A percentile compares a stretch with the other conserved stretches of the same genome.
phyloP scores from a whole-genome alignment of 768 basidiomycete species.

The Lactarius pseudohatsudake region DNA sequence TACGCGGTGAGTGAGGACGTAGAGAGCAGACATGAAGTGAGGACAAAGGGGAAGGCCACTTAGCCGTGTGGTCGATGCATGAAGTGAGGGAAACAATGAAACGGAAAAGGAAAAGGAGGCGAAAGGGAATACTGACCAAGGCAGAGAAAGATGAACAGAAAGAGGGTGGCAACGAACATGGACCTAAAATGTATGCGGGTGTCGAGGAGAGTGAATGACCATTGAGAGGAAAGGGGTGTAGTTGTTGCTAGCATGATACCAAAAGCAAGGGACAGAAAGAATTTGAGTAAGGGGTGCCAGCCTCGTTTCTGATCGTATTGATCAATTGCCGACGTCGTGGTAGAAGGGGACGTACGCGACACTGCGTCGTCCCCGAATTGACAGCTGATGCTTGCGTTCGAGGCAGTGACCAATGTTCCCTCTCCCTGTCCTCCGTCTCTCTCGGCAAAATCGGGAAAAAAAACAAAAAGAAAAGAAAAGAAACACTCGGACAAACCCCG shows the following conservation, averaged over 20 bases:
- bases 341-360: conserved; percentile 18
- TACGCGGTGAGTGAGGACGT: conserved; percentile 28
- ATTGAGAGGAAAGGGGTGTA: conserved; percentile 40
- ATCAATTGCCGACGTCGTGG: conserved; percentile 21
- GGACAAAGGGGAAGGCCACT: conserved; percentile 1
- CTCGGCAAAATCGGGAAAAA: not conserved
- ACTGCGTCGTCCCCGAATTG: conserved; percentile 17
- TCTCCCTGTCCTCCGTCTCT: not conserved
- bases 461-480: not conserved
- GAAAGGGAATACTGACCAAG: conserved; percentile 54
- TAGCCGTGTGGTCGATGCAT: conserved; percentile 7
- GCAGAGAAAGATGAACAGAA: conserved; percentile 65
- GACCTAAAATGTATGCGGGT: conserved; percentile 67
- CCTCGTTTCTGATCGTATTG: conserved; percentile 13
- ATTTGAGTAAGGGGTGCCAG: conserved; percentile 8
- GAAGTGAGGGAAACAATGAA: conserved; percentile 18
- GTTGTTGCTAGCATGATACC: conserved; percentile 24
- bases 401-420: not conserved
- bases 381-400: not conserved
- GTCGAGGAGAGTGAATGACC: conserved; percentile 47
- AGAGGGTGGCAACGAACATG: conserved; percentile 66
- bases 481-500: not conserved
- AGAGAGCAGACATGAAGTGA: conserved; percentile 17
- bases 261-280: conserved; percentile 19
- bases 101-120: conserved; percentile 19